Base-by-base conservation (phyloP, 768 basidiomycete genomes). In the Cytidiella melzeri region DNA sequence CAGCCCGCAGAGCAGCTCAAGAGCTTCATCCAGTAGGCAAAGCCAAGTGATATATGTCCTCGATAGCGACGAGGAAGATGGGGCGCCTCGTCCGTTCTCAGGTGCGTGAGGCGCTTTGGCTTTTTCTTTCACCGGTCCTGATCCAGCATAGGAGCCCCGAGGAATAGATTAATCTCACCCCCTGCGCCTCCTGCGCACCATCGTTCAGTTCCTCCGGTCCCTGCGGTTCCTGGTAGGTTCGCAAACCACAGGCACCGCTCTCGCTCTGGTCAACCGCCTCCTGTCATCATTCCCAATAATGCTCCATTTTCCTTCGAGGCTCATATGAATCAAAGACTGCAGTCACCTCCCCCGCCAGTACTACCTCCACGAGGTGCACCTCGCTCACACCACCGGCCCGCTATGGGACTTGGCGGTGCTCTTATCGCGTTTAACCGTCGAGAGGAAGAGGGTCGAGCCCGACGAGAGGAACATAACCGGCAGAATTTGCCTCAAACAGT, bases 391-490 rank as follows among this genome's bases (percentile, higher is more conserved):
- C 73, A 75, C 48, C 65, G 72, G 3, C 85, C 85, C 18, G 53
- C 69, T 5, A 78, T 87, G 72, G 81, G 80, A 12, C 63, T 87
- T 20, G 84, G 84, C 6, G 84, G 84, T 19, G 84, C 79, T 2
- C 56, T 85, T 3, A 65, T 84, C 5, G 70, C 81, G 9, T 58
- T 68, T 15, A 65, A 66, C 37, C 61, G 67, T 11, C 68, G 62
- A 39, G 26, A 38, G 5, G 50, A 52, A 11, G 58, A 58, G 15
- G 55, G 21, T 6, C 7, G 24, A 25, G 23, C 24, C 42, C 23
- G 7, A 7, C 9, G 9, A 21, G 9, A 41, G 18, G 43, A 51
- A 38, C 24, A 25, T 25, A 27, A 39, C 26, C 24, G 23, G 3
- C 39, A 46, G 23, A n/a, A 45, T 13, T 30, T 27, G 19, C 20